Conservation (phyloP, 371 early-diverging fungal genomes). For the Haplosporangium sp. region DNA sequence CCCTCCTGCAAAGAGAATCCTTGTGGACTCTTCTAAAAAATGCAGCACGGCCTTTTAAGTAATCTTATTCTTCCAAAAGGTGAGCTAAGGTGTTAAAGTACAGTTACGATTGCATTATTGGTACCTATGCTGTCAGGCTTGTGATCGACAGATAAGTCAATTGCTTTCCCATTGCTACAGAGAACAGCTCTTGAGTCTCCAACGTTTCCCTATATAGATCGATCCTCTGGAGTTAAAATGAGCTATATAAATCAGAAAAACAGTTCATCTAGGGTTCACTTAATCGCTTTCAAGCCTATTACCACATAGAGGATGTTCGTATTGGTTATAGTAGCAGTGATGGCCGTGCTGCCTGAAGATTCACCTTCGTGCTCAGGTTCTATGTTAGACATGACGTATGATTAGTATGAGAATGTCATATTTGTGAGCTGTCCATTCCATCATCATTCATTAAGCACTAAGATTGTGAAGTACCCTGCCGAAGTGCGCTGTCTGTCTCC, state of each 20-base stretch:
- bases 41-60: not conserved
- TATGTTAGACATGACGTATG: constrained; percentile 29
- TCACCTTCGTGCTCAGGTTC: constrained; percentile 79
- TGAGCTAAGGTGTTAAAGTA: not conserved
- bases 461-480: constrained; percentile 63
- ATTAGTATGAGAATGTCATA: not conserved
- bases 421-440: not conserved
- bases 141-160: constrained; percentile 92
- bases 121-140: constrained; percentile 84
- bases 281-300: constrained; percentile 11
- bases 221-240: too few species aligned
- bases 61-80: not conserved
- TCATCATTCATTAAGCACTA: not conserved
- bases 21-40: constrained; percentile 73
- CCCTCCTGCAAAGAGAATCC: constrained; percentile 92
- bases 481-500: constrained; percentile 82
- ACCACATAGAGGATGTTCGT: constrained; percentile 63
- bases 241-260: too few species aligned
- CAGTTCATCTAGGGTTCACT: too few species aligned
- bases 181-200: constrained; percentile 96
- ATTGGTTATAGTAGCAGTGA: constrained; percentile 84
- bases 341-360: constrained; percentile 96
- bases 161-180: constrained; percentile 76
- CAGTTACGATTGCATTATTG: not conserved
- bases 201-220: constrained; percentile 79